Conservation (phyloP, 2,329 filamentous ascomycete species). For the Cladosporium sp. region DNA sequence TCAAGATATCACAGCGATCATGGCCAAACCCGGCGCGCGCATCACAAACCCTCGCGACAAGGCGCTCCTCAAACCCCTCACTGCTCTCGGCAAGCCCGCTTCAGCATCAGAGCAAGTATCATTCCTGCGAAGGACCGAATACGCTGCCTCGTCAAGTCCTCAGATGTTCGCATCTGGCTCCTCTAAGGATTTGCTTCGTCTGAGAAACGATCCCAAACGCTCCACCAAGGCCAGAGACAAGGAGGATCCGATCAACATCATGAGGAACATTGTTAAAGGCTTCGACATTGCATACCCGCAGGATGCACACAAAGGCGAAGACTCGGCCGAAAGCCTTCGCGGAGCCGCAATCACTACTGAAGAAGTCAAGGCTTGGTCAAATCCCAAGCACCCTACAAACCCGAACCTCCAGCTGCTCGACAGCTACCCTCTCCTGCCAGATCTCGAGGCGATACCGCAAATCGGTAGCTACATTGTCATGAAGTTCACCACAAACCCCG, state of each 20-base stretch:
- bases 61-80: conserved; percentile 73
- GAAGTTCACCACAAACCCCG: conserved; percentile 58
- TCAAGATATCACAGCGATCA: conserved; percentile 33
- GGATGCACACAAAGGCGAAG: conserved; percentile 61
- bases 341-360: conserved; percentile 50
- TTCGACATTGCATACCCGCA: conserved; percentile 62
- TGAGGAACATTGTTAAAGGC: conserved; percentile 57
- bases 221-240: conserved; percentile 35
- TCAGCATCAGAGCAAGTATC: conserved; percentile 73
- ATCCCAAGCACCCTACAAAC: conserved; percentile 56
- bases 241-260: conserved; percentile 58
- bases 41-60: conserved; percentile 78
- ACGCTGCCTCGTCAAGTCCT: conserved; percentile 62
- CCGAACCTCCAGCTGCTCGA: conserved; percentile 54
- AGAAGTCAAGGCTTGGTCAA: conserved; percentile 56
- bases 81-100: conserved; percentile 79
- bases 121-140: conserved; percentile 93
- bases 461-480: conserved; percentile 55
- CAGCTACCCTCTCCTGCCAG: conserved; percentile 57
- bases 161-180: conserved; percentile 50
- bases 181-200: conserved; percentile 46
- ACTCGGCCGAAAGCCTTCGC: conserved; percentile 52
- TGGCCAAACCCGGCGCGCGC: conserved; percentile 67
- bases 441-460: conserved; percentile 56
- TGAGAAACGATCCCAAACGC: conserved; percentile 36